Base-by-base conservation (phyloP, 257 asterid genomes). In the Paraleonurus japonicus region DNA sequence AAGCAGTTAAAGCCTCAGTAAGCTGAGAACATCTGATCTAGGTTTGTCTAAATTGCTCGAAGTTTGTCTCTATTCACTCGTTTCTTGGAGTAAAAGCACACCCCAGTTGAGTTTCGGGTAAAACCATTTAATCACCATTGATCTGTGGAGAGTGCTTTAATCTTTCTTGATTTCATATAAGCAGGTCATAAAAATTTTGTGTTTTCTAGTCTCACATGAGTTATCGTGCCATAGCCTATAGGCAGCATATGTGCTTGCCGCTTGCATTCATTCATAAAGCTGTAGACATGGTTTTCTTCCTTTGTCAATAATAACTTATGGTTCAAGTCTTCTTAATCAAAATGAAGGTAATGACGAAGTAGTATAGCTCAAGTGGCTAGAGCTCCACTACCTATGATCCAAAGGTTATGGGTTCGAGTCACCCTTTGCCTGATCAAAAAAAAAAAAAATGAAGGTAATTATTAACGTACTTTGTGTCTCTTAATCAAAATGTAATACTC, bases 1-100 rank as follows among this genome's bases (percentile, higher is more conserved):
- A 88, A 84, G 96, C 97, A 62, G 98, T 90, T 71, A 92, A 90
- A 78, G 85, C 95, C 74, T 73, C 72, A 24, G 68, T 81, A 71
- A 77, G 13, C 27, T 51, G 59, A 51, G 28, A 51, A 20, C 59
- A 19, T 51, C 1, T 12, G 16, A 3, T 39, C 32, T 35, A 20
- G 65, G n/a, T 67, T 47, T 39, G 48, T 58, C 61, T 61, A 41
- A 22, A 47, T 69, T 57, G 47, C 32, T 65, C 33, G 77, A 67
- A 58, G 8, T 55, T 24, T 0, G 67, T 45, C 53, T 50, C 67
- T 64, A 48, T 50, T 28, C 30, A 33, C 15, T 4, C 51, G n/a
- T 51, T 71, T 71, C 54, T 73, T 47, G 27, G 66, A 82, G 57
- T 24, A 43, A 64, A 61, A 32, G 6, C 43, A 73, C 24, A 58